A percentile compares a stretch with the other conserved stretches of the same genome.
Conservation (phyloP, 2,329 filamentous ascomycete species). For the Aspergillus uvarum region DNA sequence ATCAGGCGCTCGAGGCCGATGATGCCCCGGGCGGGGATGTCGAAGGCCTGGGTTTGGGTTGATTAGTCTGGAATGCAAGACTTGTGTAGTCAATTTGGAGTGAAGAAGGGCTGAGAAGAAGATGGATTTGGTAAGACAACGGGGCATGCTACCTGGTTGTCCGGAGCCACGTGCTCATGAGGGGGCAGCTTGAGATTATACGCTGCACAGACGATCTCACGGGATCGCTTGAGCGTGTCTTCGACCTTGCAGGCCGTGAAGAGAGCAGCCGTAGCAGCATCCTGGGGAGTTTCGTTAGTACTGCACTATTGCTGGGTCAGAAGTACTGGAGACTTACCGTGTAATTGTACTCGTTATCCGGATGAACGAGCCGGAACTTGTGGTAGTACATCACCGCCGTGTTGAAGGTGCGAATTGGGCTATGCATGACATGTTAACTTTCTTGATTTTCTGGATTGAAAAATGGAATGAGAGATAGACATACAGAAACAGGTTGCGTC, state of each 20-base stretch:
- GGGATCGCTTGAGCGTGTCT: conserved; percentile 95
- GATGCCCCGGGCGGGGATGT: conserved; percentile 73
- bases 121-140: background rate
- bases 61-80: background rate
- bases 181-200: conserved; percentile 76
- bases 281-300: conserved; percentile 47
- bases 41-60: conserved; percentile 63
- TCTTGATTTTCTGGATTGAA: background rate
- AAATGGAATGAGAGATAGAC: conserved; percentile 30
- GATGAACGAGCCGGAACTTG: conserved; percentile 82
- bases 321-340: conserved; percentile 38
- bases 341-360: conserved; percentile 82
- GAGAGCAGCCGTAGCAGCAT: conserved; percentile 82
- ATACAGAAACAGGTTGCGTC: conserved; percentile 75
- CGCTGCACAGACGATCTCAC: conserved; percentile 85
- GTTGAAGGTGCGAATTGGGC: conserved; percentile 86
- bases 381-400: conserved; percentile 92
- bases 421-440: conserved; percentile 35
- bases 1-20: conserved; percentile 90
- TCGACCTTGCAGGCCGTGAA: conserved; percentile 97
- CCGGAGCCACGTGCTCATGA: conserved; percentile 68
- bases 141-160: conserved; percentile 67
- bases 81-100: background rate
- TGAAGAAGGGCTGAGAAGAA: too few relatives aligned
- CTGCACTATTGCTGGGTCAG: background rate